Evolutionary conservation across 768 basidiomycete genomes (phyloP), one percentile per base, ranked within the genome.

Genomic region (Cyclocybe aegerita): DNA sequence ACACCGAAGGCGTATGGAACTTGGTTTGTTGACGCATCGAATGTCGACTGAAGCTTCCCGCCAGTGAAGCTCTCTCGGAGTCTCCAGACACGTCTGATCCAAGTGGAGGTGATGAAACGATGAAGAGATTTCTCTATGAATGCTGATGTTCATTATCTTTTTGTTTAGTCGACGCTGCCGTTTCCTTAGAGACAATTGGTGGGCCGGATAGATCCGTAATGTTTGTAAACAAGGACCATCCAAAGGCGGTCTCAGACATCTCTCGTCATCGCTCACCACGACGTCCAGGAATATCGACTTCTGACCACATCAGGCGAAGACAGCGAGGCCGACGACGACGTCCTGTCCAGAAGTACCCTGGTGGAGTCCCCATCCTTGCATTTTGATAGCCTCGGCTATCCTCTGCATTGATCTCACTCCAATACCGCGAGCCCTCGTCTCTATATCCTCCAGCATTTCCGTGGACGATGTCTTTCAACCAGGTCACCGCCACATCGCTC

Each of bases 401-500:
- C 23, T 46, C 35, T 50, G 41, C 49, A 39, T 53, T 53, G 46
- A 57, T 57, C 53, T 52, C 51, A 12, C 45, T 40, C 29, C 47
- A 14, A 44, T 49, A 51, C 36, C 43, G 32, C 15, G 46, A 51
- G 41, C 39, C 45, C 46, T 43, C 48, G 49, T 42, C 42, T 40
- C 43, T 32, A 39, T 11, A 34, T 35, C 34, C 40, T 51, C 43
- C 33, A 10, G 0, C 15, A 30, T 48, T 43, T 31, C 34, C 9
- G 34, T 39, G 12, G 12, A 16, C 37, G 38, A 75, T 75, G 73
- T 57, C 72, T 35, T 73, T 65, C 61, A 66, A 69, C 38, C 69
- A 70, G 53, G 66, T 73, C 31, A 62, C 73, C 29, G 54, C 82
- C 15, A 68, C 79, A 37, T 86, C 86, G 46, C 70, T 91, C 53